phyloP scores from a whole-genome alignment of 768 basidiomycete genomes.

The Rubroboletus satanas region DNA sequence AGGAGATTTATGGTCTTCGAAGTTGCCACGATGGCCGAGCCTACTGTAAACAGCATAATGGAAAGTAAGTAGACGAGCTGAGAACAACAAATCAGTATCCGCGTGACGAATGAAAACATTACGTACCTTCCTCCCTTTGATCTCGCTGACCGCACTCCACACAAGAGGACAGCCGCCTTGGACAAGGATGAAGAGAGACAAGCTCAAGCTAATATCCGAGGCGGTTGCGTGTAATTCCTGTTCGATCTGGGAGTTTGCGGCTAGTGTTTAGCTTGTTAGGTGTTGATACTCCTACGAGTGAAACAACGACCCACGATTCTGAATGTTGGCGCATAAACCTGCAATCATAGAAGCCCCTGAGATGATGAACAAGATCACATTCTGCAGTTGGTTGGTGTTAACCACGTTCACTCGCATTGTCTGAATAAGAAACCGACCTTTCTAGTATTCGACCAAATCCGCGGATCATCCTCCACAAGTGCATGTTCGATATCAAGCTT shows the following conservation, averaged over 20 bases:
- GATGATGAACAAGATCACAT: slow-evolving; percentile 19
- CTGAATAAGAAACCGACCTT: slow-evolving; percentile 40
- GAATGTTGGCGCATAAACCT: slow-evolving; percentile 26
- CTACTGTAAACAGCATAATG: slow-evolving; percentile 48
- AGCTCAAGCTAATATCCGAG: slow-evolving; percentile 59
- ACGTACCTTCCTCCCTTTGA: slow-evolving; percentile 67
- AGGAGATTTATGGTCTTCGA: slow-evolving; percentile 53
- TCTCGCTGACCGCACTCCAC: slow-evolving; percentile 38
- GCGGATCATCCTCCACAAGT: slow-evolving; percentile 57
- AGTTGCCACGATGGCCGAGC: slow-evolving; percentile 55
- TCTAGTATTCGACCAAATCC: slow-evolving; percentile 51
- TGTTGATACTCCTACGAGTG: background rate
- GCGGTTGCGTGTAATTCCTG: slow-evolving; percentile 56
- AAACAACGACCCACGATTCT: slow-evolving; percentile 24
- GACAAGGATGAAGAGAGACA: slow-evolving; percentile 67
- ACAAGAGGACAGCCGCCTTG: slow-evolving; percentile 54
- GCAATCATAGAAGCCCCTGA: slow-evolving; percentile 30
- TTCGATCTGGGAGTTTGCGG: slow-evolving; percentile 65
- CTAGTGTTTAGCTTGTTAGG: slow-evolving; percentile 32
- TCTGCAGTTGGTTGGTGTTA: slow-evolving; percentile 9
- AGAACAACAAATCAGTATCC: background rate
- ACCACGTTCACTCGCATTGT: background rate
- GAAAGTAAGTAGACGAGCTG: slow-evolving; percentile 57
- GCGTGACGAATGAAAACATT: background rate
- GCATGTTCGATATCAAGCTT: slow-evolving; percentile 37